Percentiles rank a stretch among this genome's conserved stretches.
Evolutionary conservation across 2,329 filamentous ascomycete genomes (phyloP).

Genomic region (Arthrobotrys megalospora): DNA sequence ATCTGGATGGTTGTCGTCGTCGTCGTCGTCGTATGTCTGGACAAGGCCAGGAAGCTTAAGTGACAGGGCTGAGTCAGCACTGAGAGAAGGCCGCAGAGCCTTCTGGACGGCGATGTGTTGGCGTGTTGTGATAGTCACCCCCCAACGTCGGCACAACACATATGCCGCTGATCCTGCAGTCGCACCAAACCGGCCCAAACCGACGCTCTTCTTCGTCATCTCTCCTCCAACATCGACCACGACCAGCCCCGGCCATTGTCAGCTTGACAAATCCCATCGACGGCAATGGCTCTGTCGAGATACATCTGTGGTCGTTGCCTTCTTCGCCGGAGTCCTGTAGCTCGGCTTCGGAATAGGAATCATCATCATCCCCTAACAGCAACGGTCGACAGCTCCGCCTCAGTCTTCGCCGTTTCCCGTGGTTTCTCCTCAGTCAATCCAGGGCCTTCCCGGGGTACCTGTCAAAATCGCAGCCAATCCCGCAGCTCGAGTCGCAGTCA

Average conservation of each 20-base stretch:
- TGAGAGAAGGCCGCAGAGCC: neutral
- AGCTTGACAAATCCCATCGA: conserved; percentile 43
- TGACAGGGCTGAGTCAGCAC: conserved; percentile 1
- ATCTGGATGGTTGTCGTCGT: neutral
- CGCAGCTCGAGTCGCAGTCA: conserved; percentile 26
- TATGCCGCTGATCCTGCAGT: conserved; percentile 2
- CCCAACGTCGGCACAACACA: conserved; percentile 39
- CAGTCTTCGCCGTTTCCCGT: conserved; percentile 44
- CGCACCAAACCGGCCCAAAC: conserved; percentile 5
- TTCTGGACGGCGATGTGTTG: conserved; percentile 18
- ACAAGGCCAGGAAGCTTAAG: too few relatives aligned
- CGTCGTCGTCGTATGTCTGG: neutral
- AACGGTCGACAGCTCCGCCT: conserved; percentile 32
- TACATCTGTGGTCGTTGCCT: conserved; percentile 43
- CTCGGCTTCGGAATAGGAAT: conserved; percentile 7
- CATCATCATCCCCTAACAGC: conserved; percentile 4
- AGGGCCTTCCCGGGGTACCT: conserved; percentile 37
- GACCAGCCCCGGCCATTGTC: conserved; percentile 12
- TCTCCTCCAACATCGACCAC: neutral
- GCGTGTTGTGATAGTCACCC: conserved; percentile 32
- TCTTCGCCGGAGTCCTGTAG: conserved; percentile 23
- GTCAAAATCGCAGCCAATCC: conserved; percentile 39
- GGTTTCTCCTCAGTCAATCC: conserved; percentile 33
- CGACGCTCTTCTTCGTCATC: conserved; percentile 15
- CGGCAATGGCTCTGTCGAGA: conserved; percentile 43